phyloP scores from a whole-genome alignment of 2,329 filamentous ascomycete genomes.

The Neoscytalidium dimidiatum region DNA sequence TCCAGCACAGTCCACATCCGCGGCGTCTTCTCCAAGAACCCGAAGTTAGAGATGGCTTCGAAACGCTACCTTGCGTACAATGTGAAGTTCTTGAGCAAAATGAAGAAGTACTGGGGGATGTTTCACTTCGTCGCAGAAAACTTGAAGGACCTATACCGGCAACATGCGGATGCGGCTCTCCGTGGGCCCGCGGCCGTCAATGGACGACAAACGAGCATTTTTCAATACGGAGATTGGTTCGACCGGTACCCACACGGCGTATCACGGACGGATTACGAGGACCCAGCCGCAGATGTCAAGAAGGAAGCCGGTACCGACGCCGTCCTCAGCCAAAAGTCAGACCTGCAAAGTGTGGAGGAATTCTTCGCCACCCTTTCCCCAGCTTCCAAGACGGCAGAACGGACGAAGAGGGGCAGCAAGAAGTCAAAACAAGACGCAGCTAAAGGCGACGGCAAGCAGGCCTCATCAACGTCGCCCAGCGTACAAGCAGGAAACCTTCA shows the following conservation, averaged over 20 bases:
- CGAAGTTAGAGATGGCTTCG: constrained; percentile 71
- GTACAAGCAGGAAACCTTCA: constrained; percentile 28
- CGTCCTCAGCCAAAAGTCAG: constrained; percentile 82
- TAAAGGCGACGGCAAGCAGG: neutral
- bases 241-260: constrained; percentile 92
- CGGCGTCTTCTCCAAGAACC: constrained; percentile 84
- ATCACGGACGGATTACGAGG: constrained; percentile 78
- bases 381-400: constrained; percentile 44
- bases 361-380: constrained; percentile 83
- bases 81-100: constrained; percentile 85
- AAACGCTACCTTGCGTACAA: constrained; percentile 86
- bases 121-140: constrained; percentile 97
- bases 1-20: constrained; percentile 94
- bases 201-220: constrained; percentile 54
- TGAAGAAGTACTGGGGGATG: constrained; percentile 99
- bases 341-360: constrained; percentile 91
- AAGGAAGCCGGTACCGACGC: constrained; percentile 84
- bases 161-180: constrained; percentile 78
- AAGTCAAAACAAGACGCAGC: constrained; percentile 20
- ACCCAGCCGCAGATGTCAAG: constrained; percentile 66
- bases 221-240: constrained; percentile 98
- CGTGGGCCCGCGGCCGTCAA: constrained; percentile 56
- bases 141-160: constrained; percentile 82
- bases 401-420: constrained; percentile 24
- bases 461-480: constrained; percentile 20